Percentiles rank a stretch among this genome's conserved stretches.
Conservation (phyloP, 371 early-diverging fungal genomes). For the Mortierella sp. region DNA sequence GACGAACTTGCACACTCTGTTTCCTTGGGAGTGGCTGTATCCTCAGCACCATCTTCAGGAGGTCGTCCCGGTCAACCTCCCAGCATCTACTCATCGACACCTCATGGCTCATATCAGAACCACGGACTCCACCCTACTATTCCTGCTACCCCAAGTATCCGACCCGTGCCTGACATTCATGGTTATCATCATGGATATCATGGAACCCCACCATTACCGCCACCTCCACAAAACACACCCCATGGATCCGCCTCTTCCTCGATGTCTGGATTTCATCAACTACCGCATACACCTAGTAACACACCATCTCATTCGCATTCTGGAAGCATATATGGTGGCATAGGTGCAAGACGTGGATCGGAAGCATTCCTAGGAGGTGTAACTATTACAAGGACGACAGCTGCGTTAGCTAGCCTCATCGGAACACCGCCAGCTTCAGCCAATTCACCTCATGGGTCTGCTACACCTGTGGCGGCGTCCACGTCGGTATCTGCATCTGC, state of each 20-base stretch:
- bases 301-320: slow-evolving; percentile 34
- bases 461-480: neutral
- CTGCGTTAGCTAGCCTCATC: slow-evolving; percentile 32
- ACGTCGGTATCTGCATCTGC: no score
- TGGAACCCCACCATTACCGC: slow-evolving; percentile 37
- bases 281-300: slow-evolving; percentile 13
- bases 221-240: slow-evolving; percentile 33
- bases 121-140: slow-evolving; percentile 14
- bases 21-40: neutral
- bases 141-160: slow-evolving; percentile 45
- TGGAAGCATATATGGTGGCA: slow-evolving; percentile 17
- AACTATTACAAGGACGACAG: slow-evolving; percentile 22
- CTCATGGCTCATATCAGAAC: slow-evolving; percentile 22
- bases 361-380: slow-evolving; percentile 18
- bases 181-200: slow-evolving; percentile 19
- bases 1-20: slow-evolving; percentile 11
- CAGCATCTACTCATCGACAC: slow-evolving; percentile 38
- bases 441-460: slow-evolving; percentile 4
- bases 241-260: slow-evolving; percentile 38
- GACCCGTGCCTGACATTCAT: slow-evolving; percentile 46
- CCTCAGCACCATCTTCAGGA: neutral
- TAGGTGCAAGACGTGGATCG: slow-evolving; percentile 37
- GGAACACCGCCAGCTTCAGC: slow-evolving; percentile 23
- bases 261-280: slow-evolving; percentile 22
- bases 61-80: slow-evolving; percentile 20